Evolutionary conservation across 129 eudicot species (phyloP).

Genomic region (Chrysanthemum lavandulifolium): DNA sequence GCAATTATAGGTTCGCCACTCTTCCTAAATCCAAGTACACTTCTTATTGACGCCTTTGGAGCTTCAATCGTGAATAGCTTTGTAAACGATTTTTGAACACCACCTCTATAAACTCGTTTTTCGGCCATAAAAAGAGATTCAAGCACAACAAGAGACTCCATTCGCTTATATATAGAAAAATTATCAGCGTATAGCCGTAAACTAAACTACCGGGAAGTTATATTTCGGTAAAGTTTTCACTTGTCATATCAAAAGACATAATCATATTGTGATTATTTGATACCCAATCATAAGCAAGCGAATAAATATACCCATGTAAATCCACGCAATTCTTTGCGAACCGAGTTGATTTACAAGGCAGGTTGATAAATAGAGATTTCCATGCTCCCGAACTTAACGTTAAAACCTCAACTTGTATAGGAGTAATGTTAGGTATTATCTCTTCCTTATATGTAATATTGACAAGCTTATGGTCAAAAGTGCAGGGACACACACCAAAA

Average conservation of each 20-base stretch:
- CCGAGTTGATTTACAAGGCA: neutral
- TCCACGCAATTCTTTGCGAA: neutral
- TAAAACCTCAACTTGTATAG: slow-evolving; percentile 8
- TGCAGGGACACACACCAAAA: neutral
- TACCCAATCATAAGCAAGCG: neutral
- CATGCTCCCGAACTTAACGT: neutral
- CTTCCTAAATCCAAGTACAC: neutral
- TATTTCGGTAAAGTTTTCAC: neutral
- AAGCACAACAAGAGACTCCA: slow-evolving; percentile 2
- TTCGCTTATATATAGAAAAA: neutral
- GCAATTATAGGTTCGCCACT: slow-evolving; percentile 1
- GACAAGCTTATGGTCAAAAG: neutral
- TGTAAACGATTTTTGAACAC: neutral
- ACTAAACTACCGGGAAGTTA: neutral
- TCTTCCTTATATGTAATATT: neutral
- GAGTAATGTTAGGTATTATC: neutral
- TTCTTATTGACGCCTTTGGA: neutral
- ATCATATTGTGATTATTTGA: neutral
- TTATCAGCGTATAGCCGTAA: no score
- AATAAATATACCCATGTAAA: neutral
- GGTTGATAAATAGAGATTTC: neutral
- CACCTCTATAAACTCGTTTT: neutral
- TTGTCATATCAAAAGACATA: slow-evolving; percentile 12
- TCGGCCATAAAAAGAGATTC: no score
- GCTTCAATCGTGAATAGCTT: neutral